Base-by-base conservation (phyloP, 1,139 yeast genomes). In the Saccharomycopsis hybrid region DNA sequence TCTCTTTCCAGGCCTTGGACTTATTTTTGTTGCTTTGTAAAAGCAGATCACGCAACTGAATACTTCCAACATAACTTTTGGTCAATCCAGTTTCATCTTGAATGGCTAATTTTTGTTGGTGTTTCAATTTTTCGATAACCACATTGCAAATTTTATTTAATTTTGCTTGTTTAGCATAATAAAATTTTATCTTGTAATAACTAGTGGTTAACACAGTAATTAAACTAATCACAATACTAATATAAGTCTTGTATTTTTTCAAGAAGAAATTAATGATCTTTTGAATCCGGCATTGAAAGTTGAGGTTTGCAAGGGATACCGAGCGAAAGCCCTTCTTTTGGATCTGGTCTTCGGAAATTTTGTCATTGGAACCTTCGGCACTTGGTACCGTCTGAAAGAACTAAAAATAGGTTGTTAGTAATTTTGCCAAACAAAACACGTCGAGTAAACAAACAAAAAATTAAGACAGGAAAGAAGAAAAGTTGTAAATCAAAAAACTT, bases 31-130 rank as follows among this genome's bases (percentile, higher is more conserved):
- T 76, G 52, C 72, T 69, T 4, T 65, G 61, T 39, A 86, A 68
- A 43, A 85, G 73, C 54, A 78, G 74, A 63, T 88, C 96, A 49
- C 96, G 74, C 40, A 89, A 71, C 59, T 86, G 95, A 43, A 83
- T 82, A 13, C 86, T 75, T 24, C 92, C 88, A 52, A 88, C 69
- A 60, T 74, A 85, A 27, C 78, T 63, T 27, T 65, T 64, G 1
- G 73, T 63, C 49, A 63, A 50, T 7, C 73, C 73, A 11, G 67
- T 57, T 47, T 61, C 37, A 52, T 68, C 73, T 39, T 57, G 52
- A 27, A 62, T 62, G 32, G 70, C 59, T 31, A 57, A 52, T 39
- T 58, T 51, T 28, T 68, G 65, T 60, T 76, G 80, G 9, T 61
- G 58, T 30, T 63, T 64, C 51, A 68, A 55, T 29, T 56, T 53